Percentiles rank a stretch among this genome's conserved stretches.
These are phyloP conservation scores for Aspergillus pseudotamarii DNA, from an alignment of 2,329 filamentous ascomycete species.

Conservation along the genomic window DNA sequence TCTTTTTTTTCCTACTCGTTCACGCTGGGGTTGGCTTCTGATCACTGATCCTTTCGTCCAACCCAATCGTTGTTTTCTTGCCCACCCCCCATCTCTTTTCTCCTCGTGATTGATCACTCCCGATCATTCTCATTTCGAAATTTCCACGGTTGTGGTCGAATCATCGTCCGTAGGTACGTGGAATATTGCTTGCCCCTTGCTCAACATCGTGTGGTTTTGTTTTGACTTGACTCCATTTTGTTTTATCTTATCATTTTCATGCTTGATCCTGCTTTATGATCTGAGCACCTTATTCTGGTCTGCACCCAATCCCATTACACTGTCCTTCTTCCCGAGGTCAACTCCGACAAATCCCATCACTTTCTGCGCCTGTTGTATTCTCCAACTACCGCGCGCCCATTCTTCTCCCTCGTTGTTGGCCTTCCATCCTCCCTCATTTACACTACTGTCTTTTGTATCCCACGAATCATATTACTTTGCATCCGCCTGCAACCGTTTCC, in stretches of 20 bases:
- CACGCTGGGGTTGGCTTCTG: slow-evolving; percentile 20
- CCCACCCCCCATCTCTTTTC: slow-evolving; percentile 18
- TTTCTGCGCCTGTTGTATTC: slow-evolving; percentile 3
- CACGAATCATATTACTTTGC: slow-evolving; percentile 22
- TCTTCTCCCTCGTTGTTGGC: slow-evolving; percentile 7
- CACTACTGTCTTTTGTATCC: slow-evolving; percentile 5
- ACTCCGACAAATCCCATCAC: slow-evolving; percentile 5
- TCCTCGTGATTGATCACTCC: slow-evolving; percentile 17
- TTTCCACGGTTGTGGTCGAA: slow-evolving; percentile 13
- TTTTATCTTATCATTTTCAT: slow-evolving; percentile 4
- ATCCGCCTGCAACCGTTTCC: slow-evolving; percentile 6
- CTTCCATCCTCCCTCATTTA: background rate
- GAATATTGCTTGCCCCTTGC: slow-evolving; percentile 8
- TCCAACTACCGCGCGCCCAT: slow-evolving; percentile 8
- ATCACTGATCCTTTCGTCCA: slow-evolving; percentile 24
- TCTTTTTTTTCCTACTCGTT: slow-evolving; percentile 27
- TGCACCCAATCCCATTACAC: slow-evolving; percentile 22
- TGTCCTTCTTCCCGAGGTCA: slow-evolving; percentile 3
- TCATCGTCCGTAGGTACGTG: slow-evolving; percentile 11
- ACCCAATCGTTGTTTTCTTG: slow-evolving; percentile 23
- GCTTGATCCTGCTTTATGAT: slow-evolving; percentile 10
- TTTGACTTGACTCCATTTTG: slow-evolving; percentile 5
- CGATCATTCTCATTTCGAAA: background rate
- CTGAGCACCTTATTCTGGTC: slow-evolving; percentile 18
- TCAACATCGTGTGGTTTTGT: slow-evolving; percentile 1